Evolutionary conservation across 345 rosid genomes (phyloP).

Genomic region (Crucihimalaya himalaica): DNA sequence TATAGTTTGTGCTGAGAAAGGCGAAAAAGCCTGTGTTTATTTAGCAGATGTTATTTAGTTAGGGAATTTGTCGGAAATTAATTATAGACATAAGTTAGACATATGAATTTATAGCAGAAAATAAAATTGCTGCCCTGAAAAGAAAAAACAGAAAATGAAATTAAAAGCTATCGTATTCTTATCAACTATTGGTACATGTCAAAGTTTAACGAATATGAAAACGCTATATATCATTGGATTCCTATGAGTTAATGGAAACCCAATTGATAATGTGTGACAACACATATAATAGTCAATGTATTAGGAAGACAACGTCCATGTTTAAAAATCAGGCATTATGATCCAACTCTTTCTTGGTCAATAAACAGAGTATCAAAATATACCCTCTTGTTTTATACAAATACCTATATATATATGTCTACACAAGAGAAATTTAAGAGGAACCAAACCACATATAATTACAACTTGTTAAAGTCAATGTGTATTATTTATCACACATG

Average conservation of each 20-base stretch:
- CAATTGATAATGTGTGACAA: neutral
- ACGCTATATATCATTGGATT: neutral
- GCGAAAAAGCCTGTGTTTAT: no score
- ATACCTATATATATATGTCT: neutral
- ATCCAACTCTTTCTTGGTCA: conserved; percentile 15
- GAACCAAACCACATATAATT: conserved; percentile 28
- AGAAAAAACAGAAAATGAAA: neutral
- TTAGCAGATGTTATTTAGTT: no score
- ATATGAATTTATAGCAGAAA: no score
- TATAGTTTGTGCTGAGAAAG: no score
- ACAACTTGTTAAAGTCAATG: conserved; percentile 36
- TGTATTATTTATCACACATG: conserved; percentile 2
- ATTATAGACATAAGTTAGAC: no score
- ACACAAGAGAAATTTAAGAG: neutral
- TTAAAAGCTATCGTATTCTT: neutral
- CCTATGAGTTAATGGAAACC: neutral
- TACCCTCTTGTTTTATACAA: conserved; percentile 17
- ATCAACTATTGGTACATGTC: neutral
- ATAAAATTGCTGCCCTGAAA: neutral
- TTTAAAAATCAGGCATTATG: neutral
- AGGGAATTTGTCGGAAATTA: no score
- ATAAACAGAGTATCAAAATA: conserved; percentile 1
- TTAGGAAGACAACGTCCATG: conserved; percentile 18
- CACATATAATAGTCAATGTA: conserved; percentile 11
- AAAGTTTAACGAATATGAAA: neutral